Evolutionary conservation across 352 stramenopile species (phyloP), one percentile per base, ranked within the genome.

Genomic region (Globisporangium middletonii): DNA sequence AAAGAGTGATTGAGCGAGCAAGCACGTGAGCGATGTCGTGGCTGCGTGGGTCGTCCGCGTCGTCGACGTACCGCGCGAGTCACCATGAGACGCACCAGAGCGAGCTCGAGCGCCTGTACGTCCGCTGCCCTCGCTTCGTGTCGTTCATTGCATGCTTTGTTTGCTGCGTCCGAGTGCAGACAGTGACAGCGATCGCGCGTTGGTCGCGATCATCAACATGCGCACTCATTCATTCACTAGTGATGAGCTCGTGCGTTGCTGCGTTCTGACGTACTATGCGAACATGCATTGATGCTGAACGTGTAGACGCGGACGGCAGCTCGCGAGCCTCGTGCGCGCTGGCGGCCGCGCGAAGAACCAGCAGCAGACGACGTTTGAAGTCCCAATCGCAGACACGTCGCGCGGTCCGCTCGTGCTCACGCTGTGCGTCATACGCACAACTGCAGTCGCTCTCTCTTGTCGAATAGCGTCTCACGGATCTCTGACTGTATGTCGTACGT

Each of bases 341-440:
- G 84, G 84, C 43, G 82, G 76, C n/a, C 73, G 79, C 54, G 84
- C 84, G 37, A 91, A 88, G 69, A 91, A 94, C 68, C 81, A 89
- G 55, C 75, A 90, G 68, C 83, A 94, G 72, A 92, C 83, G 53
- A 88, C 63, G 53, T 94, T 94, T 55, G 84, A 94, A 51, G 81
- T 92, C 49, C 62, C 71, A 15, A 68, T 94, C 18, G 67, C 65
- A 0, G 76, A 92, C 43, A 90, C 83, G 15, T 35, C 74, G 41
- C 72, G 78, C 38, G 78, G 84, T 0, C 64, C 62, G 44, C 60
- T 91, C 1, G 30, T 56, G 13, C 51, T 92, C 57, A 56, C 73
- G 19, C 45, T 92, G 83, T 92, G 63, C 27, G 67, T 37, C 52
- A 15, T 4, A 28, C 46, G 4, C 35, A 35, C 15, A 8, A 19